Evolutionary conservation across 2,329 filamentous ascomycete species (phyloP), one percentile per base, ranked within the genome.

Genomic region (Aspergillus fischeri): DNA sequence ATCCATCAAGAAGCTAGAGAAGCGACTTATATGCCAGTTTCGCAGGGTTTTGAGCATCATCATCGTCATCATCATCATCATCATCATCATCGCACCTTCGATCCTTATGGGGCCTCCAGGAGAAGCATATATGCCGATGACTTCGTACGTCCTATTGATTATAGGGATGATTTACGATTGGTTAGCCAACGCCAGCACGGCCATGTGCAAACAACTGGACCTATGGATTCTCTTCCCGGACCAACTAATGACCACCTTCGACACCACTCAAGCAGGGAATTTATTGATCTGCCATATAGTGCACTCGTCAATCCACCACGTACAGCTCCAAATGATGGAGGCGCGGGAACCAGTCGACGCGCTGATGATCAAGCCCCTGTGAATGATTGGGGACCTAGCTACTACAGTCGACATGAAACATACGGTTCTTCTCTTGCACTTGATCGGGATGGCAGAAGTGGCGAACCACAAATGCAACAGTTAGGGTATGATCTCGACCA

Each of bases 131-230:
- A 75, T 62, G 71, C 72, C 11, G 69, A 74, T 58, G 73, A 68
- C 56, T 74, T 75, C 60, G 67, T 74, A 55, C 71, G 71, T 54
- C 65, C 67, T 38, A 60, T 75, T 64, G 68, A 69, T 52, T 57
- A 65, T 28, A 65, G 63, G 42, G 69, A 69, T 24, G 57, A 61
- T 47, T 54, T 59, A 42, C 61, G 62, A 29, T 50, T 60, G 52
- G 65, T 65, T 29, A 63, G 65, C 42, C 51, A 55, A n/a, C 35
- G 56, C 17, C 66, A 59, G 24, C 65, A 56, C 11, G 17, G 56
- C 49, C 61, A 52, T 49, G 49, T 56, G 32, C 65, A 64, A 35
- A 41, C 56, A 21, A 58, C 24, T 32, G 58, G 59, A 32, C 49
- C 53, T 51, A 57, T 53, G 58, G 65, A 65, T 55, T 58, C 50